Evolutionary conservation across 1,284 basidiomycete species (phyloP).

Genomic region (Puccinia hordei): DNA sequence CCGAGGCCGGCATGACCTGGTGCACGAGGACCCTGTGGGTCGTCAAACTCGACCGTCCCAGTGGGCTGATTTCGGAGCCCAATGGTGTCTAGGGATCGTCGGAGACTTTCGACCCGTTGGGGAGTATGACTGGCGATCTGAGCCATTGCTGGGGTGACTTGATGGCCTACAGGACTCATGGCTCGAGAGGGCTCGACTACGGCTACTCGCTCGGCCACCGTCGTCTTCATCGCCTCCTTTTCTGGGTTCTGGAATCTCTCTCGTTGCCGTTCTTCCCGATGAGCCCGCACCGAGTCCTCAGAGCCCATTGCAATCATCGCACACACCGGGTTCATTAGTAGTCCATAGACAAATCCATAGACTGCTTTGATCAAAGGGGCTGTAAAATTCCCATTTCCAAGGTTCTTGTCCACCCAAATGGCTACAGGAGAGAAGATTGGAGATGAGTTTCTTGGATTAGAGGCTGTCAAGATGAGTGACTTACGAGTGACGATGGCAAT

Average conservation of each 20-base stretch:
- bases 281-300: constrained; percentile 42
- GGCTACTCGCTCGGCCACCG: constrained; percentile 43
- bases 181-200: not conserved
- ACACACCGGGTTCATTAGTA: constrained; percentile 44
- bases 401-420: constrained; percentile 36
- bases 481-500: constrained; percentile 58
- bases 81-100: constrained; percentile 15
- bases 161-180: not conserved
- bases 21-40: not conserved
- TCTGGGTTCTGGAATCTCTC: constrained; percentile 38
- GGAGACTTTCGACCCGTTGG: constrained; percentile 20
- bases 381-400: constrained; percentile 40
- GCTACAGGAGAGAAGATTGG: not conserved
- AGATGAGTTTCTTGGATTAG: not conserved
- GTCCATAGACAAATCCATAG: constrained; percentile 43
- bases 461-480: not conserved
- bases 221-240: constrained; percentile 37
- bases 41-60: constrained; percentile 2
- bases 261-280: constrained; percentile 38
- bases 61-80: not conserved
- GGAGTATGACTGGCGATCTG: not conserved
- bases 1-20: constrained; percentile 19
- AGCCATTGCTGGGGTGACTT: not conserved
- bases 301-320: constrained; percentile 50
- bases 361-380: constrained; percentile 48